Evolutionary conservation across 345 rosid genomes (phyloP), one percentile per base, ranked within the genome.

Genomic region (Acer negundo): DNA sequence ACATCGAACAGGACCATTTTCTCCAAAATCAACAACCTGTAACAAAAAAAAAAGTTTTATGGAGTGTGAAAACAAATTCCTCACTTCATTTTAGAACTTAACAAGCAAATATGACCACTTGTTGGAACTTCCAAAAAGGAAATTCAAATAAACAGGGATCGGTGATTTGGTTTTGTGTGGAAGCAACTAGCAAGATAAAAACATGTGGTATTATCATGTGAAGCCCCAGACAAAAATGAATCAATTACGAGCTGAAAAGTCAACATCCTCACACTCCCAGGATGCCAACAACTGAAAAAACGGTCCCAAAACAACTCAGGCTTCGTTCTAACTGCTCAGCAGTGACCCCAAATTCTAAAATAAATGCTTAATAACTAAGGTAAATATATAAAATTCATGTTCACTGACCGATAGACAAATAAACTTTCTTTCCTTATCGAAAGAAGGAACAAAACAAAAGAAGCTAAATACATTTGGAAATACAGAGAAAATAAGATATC

Each of bases 11-110:
- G 97, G 98, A 69, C 98, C 98, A 77, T 85, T 76, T 80, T 95
- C 98, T 67, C 98, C 98, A 75, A 95, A 95, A 84, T 95, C 98
- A 76, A 93, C 98, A 77, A 90, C 86, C 98, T 95, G 75, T 68
- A 73, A 78, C 47, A 76, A 72, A 40, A 77, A 72, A 40, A 80
- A 75, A 83, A 68, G 26, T 73, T 55, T 13, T 11, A 67, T 19
- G 0, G 42, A 59, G 22, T 55, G 64, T 61, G 66, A 51, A 65
- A 66, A 22, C 10, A 55, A 6, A 67, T 35, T 53, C 40, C 8
- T 66, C 67, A 16, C 10, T 8, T 55, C n/a, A 15, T 9, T 35
- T 66, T 6, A 55, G 12, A 66, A 20, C 10, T 59, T 62, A 46
- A 51, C 44, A 26, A 76, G 67, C 56, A 68, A 44, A 17, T 69